These are phyloP conservation scores for Pisolithus sp. DNA, from an alignment of 768 basidiomycete species.

Conservation along the genomic window DNA sequence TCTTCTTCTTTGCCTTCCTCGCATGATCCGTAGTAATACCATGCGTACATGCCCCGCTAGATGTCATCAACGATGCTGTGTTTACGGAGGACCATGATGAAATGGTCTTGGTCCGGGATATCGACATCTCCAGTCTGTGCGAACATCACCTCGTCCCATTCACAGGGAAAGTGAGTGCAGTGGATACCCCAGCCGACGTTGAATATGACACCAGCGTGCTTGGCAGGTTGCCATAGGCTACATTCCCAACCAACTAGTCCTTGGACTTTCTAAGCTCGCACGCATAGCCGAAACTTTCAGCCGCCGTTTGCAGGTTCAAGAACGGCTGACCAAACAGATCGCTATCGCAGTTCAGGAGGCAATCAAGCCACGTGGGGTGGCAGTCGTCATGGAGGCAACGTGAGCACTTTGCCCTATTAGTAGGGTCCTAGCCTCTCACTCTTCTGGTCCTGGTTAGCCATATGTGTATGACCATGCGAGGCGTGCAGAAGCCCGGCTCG, in stretches of 20 bases:
- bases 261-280: constrained; percentile 94
- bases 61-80: constrained; percentile 97
- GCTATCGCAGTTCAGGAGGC: constrained; percentile 98
- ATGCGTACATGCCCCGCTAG: constrained; percentile 34
- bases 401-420: constrained; percentile 38
- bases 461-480: constrained; percentile 99
- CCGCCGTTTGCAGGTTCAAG: constrained; percentile 93
- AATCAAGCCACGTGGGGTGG: constrained; percentile 94
- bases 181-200: background rate
- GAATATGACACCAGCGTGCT: constrained; percentile 14
- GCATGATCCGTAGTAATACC: constrained; percentile 3
- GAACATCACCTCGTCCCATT: constrained; percentile 99
- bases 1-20: constrained; percentile 6
- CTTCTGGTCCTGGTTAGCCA: constrained; percentile 46
- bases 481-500: constrained; percentile 96
- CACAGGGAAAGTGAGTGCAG: constrained; percentile 79
- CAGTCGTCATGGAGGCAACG: constrained; percentile 99
- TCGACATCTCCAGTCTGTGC: constrained; percentile 94
- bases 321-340: constrained; percentile 95
- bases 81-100: constrained; percentile 99
- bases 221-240: constrained; percentile 92
- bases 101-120: constrained; percentile 97
- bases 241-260: constrained; percentile 90
- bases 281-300: constrained; percentile 97
- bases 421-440: constrained; percentile 6